Percentiles rank a stretch among this genome's conserved stretches.
Conservation (phyloP, 768 basidiomycete species). For the Mycena vulgaris region DNA sequence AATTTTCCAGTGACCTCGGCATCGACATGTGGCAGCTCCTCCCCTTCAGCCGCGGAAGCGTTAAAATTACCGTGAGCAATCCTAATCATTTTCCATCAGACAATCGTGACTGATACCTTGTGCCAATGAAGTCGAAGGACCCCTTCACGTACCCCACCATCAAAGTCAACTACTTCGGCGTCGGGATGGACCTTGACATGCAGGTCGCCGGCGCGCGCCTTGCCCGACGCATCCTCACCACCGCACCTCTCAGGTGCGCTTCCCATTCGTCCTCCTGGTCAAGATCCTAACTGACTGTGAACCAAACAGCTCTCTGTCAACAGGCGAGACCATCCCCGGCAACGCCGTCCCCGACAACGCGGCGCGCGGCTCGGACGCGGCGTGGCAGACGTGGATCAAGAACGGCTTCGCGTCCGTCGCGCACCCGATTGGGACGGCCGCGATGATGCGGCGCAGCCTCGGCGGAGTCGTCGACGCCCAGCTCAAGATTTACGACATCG, state of each 20-base stretch:
- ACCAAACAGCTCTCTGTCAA: slow-evolving; percentile 51
- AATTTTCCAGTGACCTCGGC: slow-evolving; percentile 55
- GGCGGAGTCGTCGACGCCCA: slow-evolving; percentile 65
- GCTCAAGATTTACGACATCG: slow-evolving; percentile 63
- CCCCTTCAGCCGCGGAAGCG: slow-evolving; percentile 66
- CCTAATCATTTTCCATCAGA: neutral
- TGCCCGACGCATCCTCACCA: slow-evolving; percentile 58
- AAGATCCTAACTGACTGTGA: neutral
- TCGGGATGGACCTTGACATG: slow-evolving; percentile 64
- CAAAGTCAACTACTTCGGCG: slow-evolving; percentile 66
- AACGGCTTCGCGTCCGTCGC: slow-evolving; percentile 60
- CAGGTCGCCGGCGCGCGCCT: slow-evolving; percentile 65
- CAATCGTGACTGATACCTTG: neutral
- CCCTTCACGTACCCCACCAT: slow-evolving; percentile 65
- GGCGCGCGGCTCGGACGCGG: slow-evolving; percentile 59
- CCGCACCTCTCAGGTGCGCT: slow-evolving; percentile 59
- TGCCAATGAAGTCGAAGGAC: slow-evolving; percentile 54
- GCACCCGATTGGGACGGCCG: slow-evolving; percentile 65
- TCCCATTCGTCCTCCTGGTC: neutral
- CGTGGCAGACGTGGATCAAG: slow-evolving; percentile 64
- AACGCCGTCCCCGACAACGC: slow-evolving; percentile 58
- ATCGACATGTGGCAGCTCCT: slow-evolving; percentile 69
- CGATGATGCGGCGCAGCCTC: slow-evolving; percentile 57
- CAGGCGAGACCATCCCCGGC: slow-evolving; percentile 63
- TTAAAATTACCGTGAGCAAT: slow-evolving; percentile 48